Evolutionary conservation across 768 basidiomycete species (phyloP).

Genomic region (Saitozyma podzolica): DNA sequence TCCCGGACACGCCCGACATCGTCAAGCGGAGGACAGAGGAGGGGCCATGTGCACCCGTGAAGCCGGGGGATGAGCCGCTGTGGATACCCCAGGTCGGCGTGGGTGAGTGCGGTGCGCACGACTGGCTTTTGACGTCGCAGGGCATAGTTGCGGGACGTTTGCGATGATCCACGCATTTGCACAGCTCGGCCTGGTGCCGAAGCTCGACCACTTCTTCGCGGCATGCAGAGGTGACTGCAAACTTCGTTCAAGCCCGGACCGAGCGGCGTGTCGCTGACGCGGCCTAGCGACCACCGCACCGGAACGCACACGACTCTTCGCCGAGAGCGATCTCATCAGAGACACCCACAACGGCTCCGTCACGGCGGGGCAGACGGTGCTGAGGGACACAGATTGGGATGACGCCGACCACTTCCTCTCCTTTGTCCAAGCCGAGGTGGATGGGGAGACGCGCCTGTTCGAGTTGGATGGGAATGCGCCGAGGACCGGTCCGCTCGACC

Average conservation of each 20-base stretch:
- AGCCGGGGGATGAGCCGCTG: slow-evolving; percentile 3
- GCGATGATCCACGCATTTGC: slow-evolving; percentile 16
- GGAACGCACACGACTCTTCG: slow-evolving; percentile 14
- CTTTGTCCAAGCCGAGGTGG: slow-evolving; percentile 11
- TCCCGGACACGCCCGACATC: slow-evolving; percentile 18
- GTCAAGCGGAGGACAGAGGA: slow-evolving; percentile 11
- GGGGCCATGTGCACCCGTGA: slow-evolving; percentile 4
- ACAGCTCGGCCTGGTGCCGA: slow-evolving; percentile 4
- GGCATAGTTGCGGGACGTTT: slow-evolving; percentile 22
- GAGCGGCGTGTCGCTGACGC: neutral
- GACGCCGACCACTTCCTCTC: slow-evolving; percentile 24
- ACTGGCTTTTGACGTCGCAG: neutral
- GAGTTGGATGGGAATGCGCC: slow-evolving; percentile 20
- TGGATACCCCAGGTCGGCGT: slow-evolving; percentile 24
- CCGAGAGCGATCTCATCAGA: slow-evolving; percentile 4
- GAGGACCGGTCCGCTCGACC: slow-evolving; percentile 14
- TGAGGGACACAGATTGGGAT: slow-evolving; percentile 16
- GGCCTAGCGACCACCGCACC: slow-evolving; percentile 1
- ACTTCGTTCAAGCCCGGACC: neutral
- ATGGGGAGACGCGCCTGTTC: slow-evolving; percentile 7
- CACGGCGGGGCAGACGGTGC: slow-evolving; percentile 7
- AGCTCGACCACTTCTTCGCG: slow-evolving; percentile 7
- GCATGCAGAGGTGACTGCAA: slow-evolving; percentile 9
- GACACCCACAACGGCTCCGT: slow-evolving; percentile 9
- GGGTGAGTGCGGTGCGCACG: slow-evolving; percentile 1